phyloP scores from a whole-genome alignment of 2,329 filamentous ascomycete species.

The Didymella sp. region DNA sequence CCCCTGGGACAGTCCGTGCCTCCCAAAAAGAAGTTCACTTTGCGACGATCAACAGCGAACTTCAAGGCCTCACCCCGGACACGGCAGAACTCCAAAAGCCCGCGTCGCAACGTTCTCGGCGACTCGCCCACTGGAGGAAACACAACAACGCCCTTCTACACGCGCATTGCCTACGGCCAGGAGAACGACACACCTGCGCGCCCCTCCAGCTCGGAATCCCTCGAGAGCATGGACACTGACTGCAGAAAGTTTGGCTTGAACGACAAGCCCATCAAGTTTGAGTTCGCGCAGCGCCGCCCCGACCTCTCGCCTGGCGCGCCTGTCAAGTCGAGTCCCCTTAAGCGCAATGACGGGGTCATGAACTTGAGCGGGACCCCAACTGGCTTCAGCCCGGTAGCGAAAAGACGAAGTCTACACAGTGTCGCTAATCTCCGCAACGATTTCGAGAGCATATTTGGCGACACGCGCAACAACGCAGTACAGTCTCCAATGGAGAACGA shows the following conservation, averaged over 20 bases:
- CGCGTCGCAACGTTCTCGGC: constrained; percentile 71
- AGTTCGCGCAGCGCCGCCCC: constrained; percentile 47
- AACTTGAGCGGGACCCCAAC: constrained; percentile 76
- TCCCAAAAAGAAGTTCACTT: constrained; percentile 63
- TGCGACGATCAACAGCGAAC: constrained; percentile 56
- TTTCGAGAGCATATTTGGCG: constrained; percentile 78
- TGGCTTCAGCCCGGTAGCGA: constrained; percentile 85
- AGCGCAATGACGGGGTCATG: constrained; percentile 90
- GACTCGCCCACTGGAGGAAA: constrained; percentile 76
- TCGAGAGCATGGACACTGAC: constrained; percentile 46
- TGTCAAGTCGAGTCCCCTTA: constrained; percentile 79
- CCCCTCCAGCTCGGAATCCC: constrained; percentile 36
- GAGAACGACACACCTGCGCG: constrained; percentile 49
- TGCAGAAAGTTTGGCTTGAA: constrained; percentile 50
- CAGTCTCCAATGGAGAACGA: constrained; percentile 30
- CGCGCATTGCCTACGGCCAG: constrained; percentile 57
- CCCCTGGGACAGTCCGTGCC: constrained; percentile 64
- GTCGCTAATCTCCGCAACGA: constrained; percentile 66
- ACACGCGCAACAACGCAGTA: constrained; percentile 38
- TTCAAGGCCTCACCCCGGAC: constrained; percentile 67
- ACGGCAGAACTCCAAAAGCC: constrained; percentile 76
- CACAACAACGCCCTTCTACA: constrained; percentile 62
- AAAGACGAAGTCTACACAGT: constrained; percentile 86
- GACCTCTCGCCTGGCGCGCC: constrained; percentile 47
- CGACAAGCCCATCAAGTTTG: constrained; percentile 57